These are phyloP conservation scores for Anisodus tanguticus DNA, from an alignment of 257 asterid genomes.

Conservation along the genomic window DNA sequence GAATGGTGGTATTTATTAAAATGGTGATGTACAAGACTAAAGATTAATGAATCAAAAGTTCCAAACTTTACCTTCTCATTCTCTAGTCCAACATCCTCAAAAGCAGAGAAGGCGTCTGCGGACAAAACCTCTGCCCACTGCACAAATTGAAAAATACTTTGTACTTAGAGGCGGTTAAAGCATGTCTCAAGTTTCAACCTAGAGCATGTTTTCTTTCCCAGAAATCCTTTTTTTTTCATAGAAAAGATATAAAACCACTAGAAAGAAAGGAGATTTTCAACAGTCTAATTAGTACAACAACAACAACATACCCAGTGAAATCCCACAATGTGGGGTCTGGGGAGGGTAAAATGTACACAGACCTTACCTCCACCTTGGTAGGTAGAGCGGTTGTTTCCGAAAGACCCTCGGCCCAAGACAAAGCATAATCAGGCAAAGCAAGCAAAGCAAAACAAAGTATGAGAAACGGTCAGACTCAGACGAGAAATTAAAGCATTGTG, in stretches of 20 bases:
- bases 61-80: constrained; percentile 66
- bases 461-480: too few species aligned
- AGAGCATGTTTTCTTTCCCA: not conserved
- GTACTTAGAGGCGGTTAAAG: constrained; percentile 1
- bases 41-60: not conserved
- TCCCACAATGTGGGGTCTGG: too few species aligned
- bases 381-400: too few species aligned
- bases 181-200: not conserved
- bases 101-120: constrained; percentile 99
- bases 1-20: not conserved
- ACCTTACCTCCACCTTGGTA: too few species aligned
- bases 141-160: constrained; percentile 39
- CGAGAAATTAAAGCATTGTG: too few species aligned
- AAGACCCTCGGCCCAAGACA: too few species aligned
- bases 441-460: too few species aligned
- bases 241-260: not conserved
- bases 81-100: constrained; percentile 86
- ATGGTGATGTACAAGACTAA: not conserved
- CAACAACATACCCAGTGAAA: too few species aligned
- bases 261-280: not conserved
- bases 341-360: too few species aligned
- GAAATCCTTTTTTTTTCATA: not conserved
- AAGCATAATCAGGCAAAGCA: too few species aligned
- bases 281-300: not conserved
- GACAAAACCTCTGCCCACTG: constrained; percentile 99